phyloP scores from a whole-genome alignment of 805 yeast species.

The Ogataea salicorniae region DNA sequence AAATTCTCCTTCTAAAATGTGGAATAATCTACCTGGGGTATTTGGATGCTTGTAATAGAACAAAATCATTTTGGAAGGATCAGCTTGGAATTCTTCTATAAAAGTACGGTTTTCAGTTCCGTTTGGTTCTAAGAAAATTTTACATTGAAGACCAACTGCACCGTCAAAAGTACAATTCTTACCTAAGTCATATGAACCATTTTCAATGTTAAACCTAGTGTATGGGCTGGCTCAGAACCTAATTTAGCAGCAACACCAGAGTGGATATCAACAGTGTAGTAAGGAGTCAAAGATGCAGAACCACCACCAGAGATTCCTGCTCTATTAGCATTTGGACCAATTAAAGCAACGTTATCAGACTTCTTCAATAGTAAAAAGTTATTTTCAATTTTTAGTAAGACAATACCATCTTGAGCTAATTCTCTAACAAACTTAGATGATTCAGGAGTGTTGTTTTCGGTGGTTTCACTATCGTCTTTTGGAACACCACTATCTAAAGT shows the following conservation, averaged over 20 bases:
- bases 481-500: slow-evolving; percentile 39
- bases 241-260: slow-evolving; percentile 10
- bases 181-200: slow-evolving; percentile 6
- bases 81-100: slow-evolving; percentile 20
- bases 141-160: slow-evolving; percentile 21
- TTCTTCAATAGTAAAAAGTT: slow-evolving; percentile 42
- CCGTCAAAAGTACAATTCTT: slow-evolving; percentile 1
- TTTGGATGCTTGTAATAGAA: slow-evolving; percentile 27
- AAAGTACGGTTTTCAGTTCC: slow-evolving; percentile 13
- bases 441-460: slow-evolving; percentile 41
- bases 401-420: slow-evolving; percentile 48
- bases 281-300: slow-evolving; percentile 39
- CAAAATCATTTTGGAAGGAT: slow-evolving; percentile 6
- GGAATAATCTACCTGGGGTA: slow-evolving; percentile 28
- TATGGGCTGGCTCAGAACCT: slow-evolving; percentile 21
- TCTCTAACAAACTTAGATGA: slow-evolving; percentile 39
- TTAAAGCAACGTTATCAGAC: slow-evolving; percentile 39
- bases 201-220: slow-evolving; percentile 28
- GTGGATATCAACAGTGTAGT: slow-evolving; percentile 6
- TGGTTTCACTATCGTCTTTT: slow-evolving; percentile 32
- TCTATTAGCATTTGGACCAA: slow-evolving; percentile 53
- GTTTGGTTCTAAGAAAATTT: slow-evolving; percentile 21
- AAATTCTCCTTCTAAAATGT: slow-evolving; percentile 39
- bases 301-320: slow-evolving; percentile 56
- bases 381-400: slow-evolving; percentile 50